Evolutionary conservation across 257 asterid genomes (phyloP).

Genomic region (Solanum corneliomulleri): DNA sequence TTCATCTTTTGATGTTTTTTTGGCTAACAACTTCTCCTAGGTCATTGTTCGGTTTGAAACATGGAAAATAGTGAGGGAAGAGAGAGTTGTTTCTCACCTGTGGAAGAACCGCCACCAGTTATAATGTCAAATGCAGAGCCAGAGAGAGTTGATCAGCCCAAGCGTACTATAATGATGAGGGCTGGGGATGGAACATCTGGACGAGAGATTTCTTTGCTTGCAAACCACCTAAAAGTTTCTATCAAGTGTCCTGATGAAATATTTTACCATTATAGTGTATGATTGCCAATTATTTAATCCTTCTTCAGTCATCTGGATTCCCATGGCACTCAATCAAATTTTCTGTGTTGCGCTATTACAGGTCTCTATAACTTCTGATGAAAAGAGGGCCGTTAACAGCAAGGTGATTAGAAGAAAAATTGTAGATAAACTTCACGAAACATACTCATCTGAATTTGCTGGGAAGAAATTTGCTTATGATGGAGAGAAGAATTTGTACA

Average conservation of each 20-base stretch:
- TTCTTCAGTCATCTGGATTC: neutral
- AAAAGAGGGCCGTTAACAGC: slow-evolving; percentile 25
- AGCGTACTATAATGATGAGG: slow-evolving; percentile 38
- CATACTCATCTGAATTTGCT: slow-evolving; percentile 64
- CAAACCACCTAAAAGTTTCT: slow-evolving; percentile 72
- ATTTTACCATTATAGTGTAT: slow-evolving; percentile 67
- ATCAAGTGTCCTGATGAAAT: slow-evolving; percentile 35
- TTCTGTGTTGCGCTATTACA: slow-evolving; percentile 17
- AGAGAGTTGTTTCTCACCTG: slow-evolving; percentile 9
- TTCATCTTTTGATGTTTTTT: neutral
- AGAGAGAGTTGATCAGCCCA: slow-evolving; percentile 24
- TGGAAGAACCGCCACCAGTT: slow-evolving; percentile 12
- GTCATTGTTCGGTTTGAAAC: neutral
- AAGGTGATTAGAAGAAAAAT: slow-evolving; percentile 66
- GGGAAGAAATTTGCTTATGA: slow-evolving; percentile 71
- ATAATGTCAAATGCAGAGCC: slow-evolving; percentile 13
- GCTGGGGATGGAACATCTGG: slow-evolving; percentile 71
- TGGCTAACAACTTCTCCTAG: slow-evolving; percentile 4
- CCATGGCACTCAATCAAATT: neutral
- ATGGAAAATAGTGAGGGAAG: slow-evolving; percentile 3
- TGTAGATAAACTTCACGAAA: slow-evolving; percentile 47
- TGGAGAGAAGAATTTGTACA: slow-evolving; percentile 64
- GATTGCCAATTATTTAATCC: slow-evolving; percentile 1
- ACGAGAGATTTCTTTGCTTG: slow-evolving; percentile 36
- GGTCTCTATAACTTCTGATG: slow-evolving; percentile 64